Evolutionary conservation across 768 basidiomycete genomes (phyloP).

Genomic region (Tephrocybe sp.): DNA sequence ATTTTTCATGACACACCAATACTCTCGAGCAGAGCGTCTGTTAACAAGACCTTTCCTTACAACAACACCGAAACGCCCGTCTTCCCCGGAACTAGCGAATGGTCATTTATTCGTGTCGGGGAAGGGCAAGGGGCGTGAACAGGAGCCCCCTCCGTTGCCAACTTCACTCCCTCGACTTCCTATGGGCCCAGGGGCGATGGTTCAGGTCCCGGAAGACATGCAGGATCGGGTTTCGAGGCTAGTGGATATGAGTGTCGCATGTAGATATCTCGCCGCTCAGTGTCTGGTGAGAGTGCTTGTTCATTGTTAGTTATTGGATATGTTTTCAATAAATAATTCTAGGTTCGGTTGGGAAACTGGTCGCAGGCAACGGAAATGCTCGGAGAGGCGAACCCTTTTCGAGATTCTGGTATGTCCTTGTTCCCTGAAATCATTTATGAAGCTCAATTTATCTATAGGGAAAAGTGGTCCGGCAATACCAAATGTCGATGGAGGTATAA

Average conservation of each 20-base stretch:
- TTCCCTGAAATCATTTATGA: background rate
- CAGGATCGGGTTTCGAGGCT: slow-evolving; percentile 70
- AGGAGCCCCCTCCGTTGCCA: slow-evolving; percentile 31
- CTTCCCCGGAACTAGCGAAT: slow-evolving; percentile 33
- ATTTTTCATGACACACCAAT: slow-evolving; percentile 94
- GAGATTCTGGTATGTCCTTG: slow-evolving; percentile 50
- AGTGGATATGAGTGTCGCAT: slow-evolving; percentile 93
- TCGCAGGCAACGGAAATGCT: slow-evolving; percentile 88
- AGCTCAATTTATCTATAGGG: slow-evolving; percentile 30
- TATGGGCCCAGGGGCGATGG: slow-evolving; percentile 67
- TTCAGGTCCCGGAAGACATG: slow-evolving; percentile 63
- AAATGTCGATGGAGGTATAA: slow-evolving; percentile 91
- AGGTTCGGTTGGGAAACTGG: slow-evolving; percentile 90
- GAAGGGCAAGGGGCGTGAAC: slow-evolving; percentile 68
- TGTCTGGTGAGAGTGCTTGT: slow-evolving; percentile 61
- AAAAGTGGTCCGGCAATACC: slow-evolving; percentile 69
- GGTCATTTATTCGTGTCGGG: slow-evolving; percentile 35
- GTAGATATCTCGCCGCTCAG: slow-evolving; percentile 94
- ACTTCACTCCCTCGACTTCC: slow-evolving; percentile 54
- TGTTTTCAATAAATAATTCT: slow-evolving; percentile 9
- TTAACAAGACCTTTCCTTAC: slow-evolving; percentile 83
- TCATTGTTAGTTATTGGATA: slow-evolving; percentile 9
- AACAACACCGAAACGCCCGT: slow-evolving; percentile 37
- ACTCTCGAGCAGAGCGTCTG: slow-evolving; percentile 89
- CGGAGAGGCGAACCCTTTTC: slow-evolving; percentile 89